Evolutionary conservation across 495 filamentous ascomycete species (phyloP).

Genomic region (Talaromyces borbonicus): DNA sequence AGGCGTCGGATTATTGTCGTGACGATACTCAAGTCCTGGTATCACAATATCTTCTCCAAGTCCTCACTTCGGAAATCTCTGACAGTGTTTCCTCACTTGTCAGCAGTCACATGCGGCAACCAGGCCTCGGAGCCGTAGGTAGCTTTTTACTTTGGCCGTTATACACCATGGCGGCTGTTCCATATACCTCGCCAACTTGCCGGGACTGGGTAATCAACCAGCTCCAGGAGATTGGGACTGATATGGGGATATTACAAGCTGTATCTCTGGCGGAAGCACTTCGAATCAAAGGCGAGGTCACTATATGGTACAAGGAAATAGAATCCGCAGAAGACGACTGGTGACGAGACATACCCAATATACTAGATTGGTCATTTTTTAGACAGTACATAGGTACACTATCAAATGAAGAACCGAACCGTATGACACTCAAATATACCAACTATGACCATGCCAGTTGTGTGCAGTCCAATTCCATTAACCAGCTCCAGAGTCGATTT

Average conservation of each 20-base stretch:
- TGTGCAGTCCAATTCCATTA: neutral
- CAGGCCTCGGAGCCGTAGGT: slow-evolving; percentile 1
- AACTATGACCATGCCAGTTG: no score
- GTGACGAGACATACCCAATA: neutral
- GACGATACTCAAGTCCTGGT: neutral
- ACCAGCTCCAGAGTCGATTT: neutral
- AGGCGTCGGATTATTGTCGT: neutral
- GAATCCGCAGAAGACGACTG: neutral
- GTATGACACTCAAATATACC: no score
- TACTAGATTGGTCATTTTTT: no score
- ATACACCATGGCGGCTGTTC: neutral
- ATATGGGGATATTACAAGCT: neutral
- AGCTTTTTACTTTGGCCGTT: neutral
- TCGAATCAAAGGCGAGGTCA: neutral
- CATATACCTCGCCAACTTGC: neutral
- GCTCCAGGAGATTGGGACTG: neutral
- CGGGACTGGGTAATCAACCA: neutral
- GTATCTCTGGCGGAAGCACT: neutral
- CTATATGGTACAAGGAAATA: neutral
- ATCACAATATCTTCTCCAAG: neutral
- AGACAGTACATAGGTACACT: no score
- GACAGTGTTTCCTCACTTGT: neutral
- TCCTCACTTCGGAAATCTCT: neutral
- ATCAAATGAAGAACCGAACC: no score
- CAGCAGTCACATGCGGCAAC: neutral